phyloP scores from a whole-genome alignment of 345 rosid genomes.

The Populus deltoides region DNA sequence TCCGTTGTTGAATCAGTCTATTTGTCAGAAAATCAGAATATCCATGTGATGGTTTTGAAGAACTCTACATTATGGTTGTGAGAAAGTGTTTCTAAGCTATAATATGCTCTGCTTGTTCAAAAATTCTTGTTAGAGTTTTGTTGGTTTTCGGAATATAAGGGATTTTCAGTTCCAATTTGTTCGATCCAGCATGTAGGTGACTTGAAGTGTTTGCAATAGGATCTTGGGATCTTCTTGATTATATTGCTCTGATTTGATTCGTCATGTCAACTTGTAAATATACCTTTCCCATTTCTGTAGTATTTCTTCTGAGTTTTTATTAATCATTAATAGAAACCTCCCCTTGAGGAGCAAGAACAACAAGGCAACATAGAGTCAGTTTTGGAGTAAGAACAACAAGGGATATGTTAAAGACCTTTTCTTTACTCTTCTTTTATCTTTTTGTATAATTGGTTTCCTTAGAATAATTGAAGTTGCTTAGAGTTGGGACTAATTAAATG shows the following conservation, averaged over 20 bases:
- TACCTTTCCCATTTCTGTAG: neutral
- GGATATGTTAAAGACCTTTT: no score
- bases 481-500: neutral
- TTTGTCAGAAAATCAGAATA: neutral
- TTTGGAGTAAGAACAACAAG: neutral
- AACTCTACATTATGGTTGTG: neutral
- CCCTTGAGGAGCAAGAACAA: neutral
- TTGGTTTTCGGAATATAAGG: neutral
- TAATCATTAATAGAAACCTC: neutral
- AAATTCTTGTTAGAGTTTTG: neutral
- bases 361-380: neutral
- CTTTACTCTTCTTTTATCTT: no score
- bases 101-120: neutral
- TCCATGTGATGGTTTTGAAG: neutral
- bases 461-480: neutral
- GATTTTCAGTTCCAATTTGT: neutral
- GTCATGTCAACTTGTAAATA: neutral
- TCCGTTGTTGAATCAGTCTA: neutral
- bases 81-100: neutral
- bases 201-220: slow-evolving; percentile 2
- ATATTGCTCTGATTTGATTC: neutral
- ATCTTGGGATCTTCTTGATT: slow-evolving; percentile 11
- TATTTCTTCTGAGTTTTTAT: neutral
- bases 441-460: neutral
- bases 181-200: slow-evolving; percentile 15